Percentiles rank a stretch among this genome's conserved stretches.
Conservation (phyloP, 1,139 yeast genomes). For the Meyerozyma sp. region DNA sequence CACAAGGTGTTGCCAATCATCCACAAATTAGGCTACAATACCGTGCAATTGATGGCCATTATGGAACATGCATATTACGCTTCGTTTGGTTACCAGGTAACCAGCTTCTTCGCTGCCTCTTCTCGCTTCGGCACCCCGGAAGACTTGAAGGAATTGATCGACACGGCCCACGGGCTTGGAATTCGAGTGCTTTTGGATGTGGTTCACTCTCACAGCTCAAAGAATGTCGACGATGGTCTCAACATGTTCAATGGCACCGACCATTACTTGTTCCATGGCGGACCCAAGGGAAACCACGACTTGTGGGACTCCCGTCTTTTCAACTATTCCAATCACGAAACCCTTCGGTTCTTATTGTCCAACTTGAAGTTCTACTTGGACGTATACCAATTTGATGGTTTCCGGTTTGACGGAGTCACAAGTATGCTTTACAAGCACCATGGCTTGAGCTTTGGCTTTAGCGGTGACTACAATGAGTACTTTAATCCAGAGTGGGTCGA, state of each 20-base stretch:
- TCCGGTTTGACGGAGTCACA: slow-evolving; percentile 95
- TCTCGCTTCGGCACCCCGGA: slow-evolving; percentile 95
- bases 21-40: slow-evolving; percentile 79
- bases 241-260: slow-evolving; percentile 95
- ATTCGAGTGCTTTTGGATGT: slow-evolving; percentile 84
- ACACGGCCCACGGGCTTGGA: slow-evolving; percentile 86
- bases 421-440: slow-evolving; percentile 90
- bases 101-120: slow-evolving; percentile 84
- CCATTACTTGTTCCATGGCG: slow-evolving; percentile 89
- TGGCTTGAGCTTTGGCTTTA: slow-evolving; percentile 83
- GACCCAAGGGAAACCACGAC: slow-evolving; percentile 77
- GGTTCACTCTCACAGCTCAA: slow-evolving; percentile 94
- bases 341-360: slow-evolving; percentile 79
- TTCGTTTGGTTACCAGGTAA: slow-evolving; percentile 92
- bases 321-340: slow-evolving; percentile 88
- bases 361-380: slow-evolving; percentile 82
- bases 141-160: slow-evolving; percentile 83
- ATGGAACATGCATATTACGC: slow-evolving; percentile 99
- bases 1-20: slow-evolving; percentile 76
- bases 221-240: slow-evolving; percentile 89
- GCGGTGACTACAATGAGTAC: slow-evolving; percentile 92
- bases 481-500: slow-evolving; percentile 79
- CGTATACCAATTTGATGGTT: slow-evolving; percentile 86
- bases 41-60: slow-evolving; percentile 93
- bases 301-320: slow-evolving; percentile 94